A percentile compares a stretch with the other conserved stretches of the same genome.
Conservation (phyloP, 2,329 filamentous ascomycete genomes). For the Colletotrichum sp. region DNA sequence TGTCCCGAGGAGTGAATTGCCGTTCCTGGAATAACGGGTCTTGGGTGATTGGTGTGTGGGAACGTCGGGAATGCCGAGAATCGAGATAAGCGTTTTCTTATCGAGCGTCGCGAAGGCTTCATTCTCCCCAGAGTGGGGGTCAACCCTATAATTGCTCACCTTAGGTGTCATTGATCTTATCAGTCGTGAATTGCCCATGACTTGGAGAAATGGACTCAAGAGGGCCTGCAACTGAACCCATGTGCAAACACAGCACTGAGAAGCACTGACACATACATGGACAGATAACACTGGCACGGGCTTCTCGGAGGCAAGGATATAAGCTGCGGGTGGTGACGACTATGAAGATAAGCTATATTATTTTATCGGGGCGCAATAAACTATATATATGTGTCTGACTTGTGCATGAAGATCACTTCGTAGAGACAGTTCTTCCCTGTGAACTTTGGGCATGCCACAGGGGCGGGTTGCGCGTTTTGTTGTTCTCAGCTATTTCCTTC, state of each 20-base stretch:
- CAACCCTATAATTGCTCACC: background rate
- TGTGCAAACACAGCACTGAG: background rate
- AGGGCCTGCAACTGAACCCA: background rate
- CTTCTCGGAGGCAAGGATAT: background rate
- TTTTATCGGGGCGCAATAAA: background rate
- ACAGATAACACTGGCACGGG: background rate
- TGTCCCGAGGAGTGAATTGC: background rate
- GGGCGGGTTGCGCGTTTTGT: background rate
- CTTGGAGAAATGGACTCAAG: background rate
- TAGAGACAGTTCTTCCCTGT: background rate
- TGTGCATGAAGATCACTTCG: background rate
- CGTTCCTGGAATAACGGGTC: background rate
- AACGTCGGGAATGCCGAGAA: background rate
- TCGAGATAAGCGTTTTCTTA: background rate
- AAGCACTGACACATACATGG: background rate
- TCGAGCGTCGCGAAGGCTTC: background rate
- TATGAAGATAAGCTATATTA: background rate
- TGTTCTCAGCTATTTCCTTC: background rate
- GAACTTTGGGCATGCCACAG: rapidly evolving
- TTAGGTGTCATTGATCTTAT: background rate
- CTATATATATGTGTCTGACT: background rate
- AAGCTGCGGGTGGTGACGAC: background rate
- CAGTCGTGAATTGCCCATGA: background rate
- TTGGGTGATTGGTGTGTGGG: background rate
- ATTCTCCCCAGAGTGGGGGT: background rate